A percentile compares a stretch with the other conserved stretches of the same genome.
Evolutionary conservation across 75 land plant genomes (phyloP).

Genomic region (Selaginella tamariscina): DNA sequence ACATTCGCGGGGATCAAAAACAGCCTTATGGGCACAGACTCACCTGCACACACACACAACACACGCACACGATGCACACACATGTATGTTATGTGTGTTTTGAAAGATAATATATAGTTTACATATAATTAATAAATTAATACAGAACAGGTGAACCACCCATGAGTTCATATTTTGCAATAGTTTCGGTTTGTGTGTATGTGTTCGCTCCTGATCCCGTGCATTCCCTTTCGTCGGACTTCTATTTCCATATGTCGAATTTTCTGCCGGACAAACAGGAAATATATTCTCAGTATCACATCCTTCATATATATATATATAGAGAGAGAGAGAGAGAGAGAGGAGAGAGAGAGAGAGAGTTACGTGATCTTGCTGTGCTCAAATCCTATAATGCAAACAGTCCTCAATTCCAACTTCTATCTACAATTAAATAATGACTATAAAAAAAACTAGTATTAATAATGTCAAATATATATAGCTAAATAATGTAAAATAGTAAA

Average conservation of each 20-base stretch:
- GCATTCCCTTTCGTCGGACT: not conserved
- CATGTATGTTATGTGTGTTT: no score
- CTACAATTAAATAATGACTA: slow-evolving; percentile 24
- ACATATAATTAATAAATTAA: not conserved
- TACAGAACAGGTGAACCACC: slow-evolving; percentile 10
- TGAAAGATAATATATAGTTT: not conserved
- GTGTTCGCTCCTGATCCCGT: slow-evolving; percentile 7
- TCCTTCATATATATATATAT: slow-evolving; percentile 2
- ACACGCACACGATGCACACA: no score
- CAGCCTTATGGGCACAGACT: not conserved
- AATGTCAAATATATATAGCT: no score
- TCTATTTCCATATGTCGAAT: slow-evolving; percentile 9
- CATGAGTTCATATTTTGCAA: slow-evolving; percentile 13
- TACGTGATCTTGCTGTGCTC: slow-evolving; percentile 99
- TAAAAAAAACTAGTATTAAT: not conserved
- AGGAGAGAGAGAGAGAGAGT: not conserved
- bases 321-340: not conserved
- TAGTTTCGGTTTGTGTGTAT: not conserved
- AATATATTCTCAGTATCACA: slow-evolving; percentile 1
- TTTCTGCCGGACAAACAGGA: not conserved
- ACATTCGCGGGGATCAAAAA: not conserved
- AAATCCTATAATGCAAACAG: slow-evolving; percentile 94
- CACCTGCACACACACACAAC: not conserved
- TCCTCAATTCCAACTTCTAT: slow-evolving; percentile 99
- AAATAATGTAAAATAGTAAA: not conserved